Percentiles rank a stretch among this genome's conserved stretches.
Conservation (phyloP, 805 yeast genomes). For the Ogataea methylovora region DNA sequence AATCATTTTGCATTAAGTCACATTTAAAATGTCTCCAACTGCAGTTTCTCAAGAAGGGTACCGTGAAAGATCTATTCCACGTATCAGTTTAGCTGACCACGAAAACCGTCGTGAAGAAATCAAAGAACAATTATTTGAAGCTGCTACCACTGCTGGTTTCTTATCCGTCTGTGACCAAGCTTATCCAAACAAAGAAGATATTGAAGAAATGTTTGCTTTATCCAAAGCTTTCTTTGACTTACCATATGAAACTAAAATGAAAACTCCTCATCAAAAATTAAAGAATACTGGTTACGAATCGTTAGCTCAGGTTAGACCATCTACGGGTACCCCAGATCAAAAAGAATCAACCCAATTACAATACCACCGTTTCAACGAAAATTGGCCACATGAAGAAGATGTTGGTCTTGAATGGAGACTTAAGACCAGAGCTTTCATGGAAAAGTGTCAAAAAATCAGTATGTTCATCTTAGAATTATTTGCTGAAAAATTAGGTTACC, state of each 20-base stretch:
- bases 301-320: slow-evolving; percentile 26
- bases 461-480: slow-evolving; percentile 19
- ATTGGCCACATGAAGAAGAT: slow-evolving; percentile 25
- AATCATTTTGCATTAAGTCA: too few relatives aligned
- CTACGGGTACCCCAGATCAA: slow-evolving; percentile 26
- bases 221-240: slow-evolving; percentile 18
- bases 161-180: slow-evolving; percentile 25
- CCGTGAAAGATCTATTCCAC: slow-evolving; percentile 19
- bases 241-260: slow-evolving; percentile 18
- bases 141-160: slow-evolving; percentile 24
- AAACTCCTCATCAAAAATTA: slow-evolving; percentile 24
- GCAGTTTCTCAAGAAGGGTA: background rate
- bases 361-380: slow-evolving; percentile 20
- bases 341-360: slow-evolving; percentile 27
- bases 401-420: slow-evolving; percentile 24
- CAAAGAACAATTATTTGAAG: slow-evolving; percentile 21
- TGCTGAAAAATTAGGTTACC: slow-evolving; percentile 24
- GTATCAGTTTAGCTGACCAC: slow-evolving; percentile 20
- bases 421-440: slow-evolving; percentile 14
- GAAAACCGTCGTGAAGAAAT: slow-evolving; percentile 22
- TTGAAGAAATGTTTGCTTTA: slow-evolving; percentile 19
- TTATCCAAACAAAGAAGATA: slow-evolving; percentile 22
- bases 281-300: slow-evolving; percentile 28
- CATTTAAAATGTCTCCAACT: slow-evolving; percentile 1
- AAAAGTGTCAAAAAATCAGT: slow-evolving; percentile 19